Conservation (phyloP, 1,284 basidiomycete genomes). For the Ganoderma leucocontextum region DNA sequence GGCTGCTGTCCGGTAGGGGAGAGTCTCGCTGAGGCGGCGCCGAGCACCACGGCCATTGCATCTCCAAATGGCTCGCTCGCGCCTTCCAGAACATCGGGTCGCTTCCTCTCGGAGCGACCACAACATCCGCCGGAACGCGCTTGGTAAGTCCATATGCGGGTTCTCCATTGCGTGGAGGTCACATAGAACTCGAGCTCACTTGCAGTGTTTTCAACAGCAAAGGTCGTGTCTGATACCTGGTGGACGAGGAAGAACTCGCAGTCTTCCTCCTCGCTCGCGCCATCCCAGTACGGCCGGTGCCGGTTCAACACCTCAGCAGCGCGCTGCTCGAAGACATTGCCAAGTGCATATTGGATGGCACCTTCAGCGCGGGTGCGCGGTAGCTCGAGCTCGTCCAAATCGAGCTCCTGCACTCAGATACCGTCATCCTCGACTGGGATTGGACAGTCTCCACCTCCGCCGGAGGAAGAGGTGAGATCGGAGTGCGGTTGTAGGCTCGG, state of each 20-base stretch:
- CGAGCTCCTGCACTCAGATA: not conserved
- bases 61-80: not conserved
- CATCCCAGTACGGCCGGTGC: not conserved
- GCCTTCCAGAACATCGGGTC: conserved; percentile 7
- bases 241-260: not conserved
- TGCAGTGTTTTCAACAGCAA: not conserved
- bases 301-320: not conserved
- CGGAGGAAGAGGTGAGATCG: not conserved
- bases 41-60: not conserved
- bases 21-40: not conserved
- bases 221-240: not conserved
- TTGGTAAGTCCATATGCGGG: not conserved
- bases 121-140: not conserved
- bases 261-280: not conserved
- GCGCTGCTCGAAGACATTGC: not conserved
- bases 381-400: not conserved
- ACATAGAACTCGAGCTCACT: not conserved
- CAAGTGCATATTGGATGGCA: not conserved
- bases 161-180: not conserved
- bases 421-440: not conserved
- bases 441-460: not conserved
- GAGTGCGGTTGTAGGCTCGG: not conserved
- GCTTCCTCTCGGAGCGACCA: not conserved
- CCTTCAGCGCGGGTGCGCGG: not conserved
- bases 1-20: not conserved